These are phyloP conservation scores for Cutaneotrichosporon cutaneum DNA, from an alignment of 1,284 basidiomycete genomes.

Conservation along the genomic window DNA sequence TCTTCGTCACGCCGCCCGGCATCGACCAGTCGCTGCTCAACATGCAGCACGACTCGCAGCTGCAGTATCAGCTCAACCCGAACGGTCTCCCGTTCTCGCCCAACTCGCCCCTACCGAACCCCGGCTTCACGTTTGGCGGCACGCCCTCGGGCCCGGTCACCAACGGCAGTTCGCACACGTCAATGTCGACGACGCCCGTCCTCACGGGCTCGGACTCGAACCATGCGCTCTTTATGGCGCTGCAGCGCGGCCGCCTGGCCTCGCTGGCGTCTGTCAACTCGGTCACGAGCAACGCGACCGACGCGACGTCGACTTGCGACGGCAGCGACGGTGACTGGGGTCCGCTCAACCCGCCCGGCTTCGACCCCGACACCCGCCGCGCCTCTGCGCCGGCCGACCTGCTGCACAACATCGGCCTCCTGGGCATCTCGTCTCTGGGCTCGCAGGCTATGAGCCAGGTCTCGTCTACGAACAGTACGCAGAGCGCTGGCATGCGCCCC, in stretches of 20 bases:
- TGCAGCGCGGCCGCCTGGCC: constrained; percentile 42
- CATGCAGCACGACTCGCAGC: constrained; percentile 4
- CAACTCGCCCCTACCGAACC: constrained; percentile 42
- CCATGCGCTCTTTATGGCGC: constrained; percentile 33
- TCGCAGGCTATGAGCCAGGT: constrained; percentile 6
- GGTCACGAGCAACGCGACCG: constrained; percentile 29
- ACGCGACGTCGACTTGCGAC: constrained; percentile 30
- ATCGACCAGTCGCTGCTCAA: constrained; percentile 12
- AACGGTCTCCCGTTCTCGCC: constrained; percentile 28
- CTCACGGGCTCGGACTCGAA: constrained; percentile 14
- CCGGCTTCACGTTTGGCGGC: constrained; percentile 44
- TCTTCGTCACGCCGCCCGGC: constrained; percentile 6
- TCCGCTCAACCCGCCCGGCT: constrained; percentile 21
- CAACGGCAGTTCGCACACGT: neutral
- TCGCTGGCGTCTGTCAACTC: constrained; percentile 36
- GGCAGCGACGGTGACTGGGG: constrained; percentile 28
- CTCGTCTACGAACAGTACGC: constrained; percentile 1
- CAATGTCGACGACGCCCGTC: constrained; percentile 5
- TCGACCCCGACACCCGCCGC: constrained; percentile 33
- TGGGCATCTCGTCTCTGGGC: constrained; percentile 26
- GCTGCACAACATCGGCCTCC: constrained; percentile 32
- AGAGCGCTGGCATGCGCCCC: constrained; percentile 8
- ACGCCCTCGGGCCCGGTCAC: constrained; percentile 9
- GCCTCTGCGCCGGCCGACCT: constrained; percentile 35
- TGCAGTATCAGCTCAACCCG: constrained; percentile 21